Base-by-base conservation (phyloP, 176 grass and related monocot genomes). In the Musa schizocarpa region DNA sequence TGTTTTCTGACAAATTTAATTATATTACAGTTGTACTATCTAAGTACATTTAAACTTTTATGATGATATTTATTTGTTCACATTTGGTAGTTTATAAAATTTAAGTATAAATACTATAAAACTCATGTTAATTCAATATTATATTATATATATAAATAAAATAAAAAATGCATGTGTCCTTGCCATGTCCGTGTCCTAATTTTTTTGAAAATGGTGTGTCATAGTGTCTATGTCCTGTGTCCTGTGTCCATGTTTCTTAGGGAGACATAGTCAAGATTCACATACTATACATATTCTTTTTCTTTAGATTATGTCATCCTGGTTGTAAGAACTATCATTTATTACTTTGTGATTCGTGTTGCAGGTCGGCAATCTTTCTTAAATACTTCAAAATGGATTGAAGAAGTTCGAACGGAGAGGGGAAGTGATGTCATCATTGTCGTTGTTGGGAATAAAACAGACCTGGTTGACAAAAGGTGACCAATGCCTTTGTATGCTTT, bases 351-450 rank as follows among this genome's bases (percentile, higher is more conserved):
- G 52, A 25, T 84, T 49, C 22, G 56, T 78, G 49, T 52, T 86
- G 50, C 52, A 82, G 84, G 79, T 68, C 78, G 83, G 68, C 83
- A 76, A 62, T 76, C 83, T 62, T 85, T 85, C 68, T 74, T 71
- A 56, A 85, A 85, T 48, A 85, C 83, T 8, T 58, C 75, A 56
- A 78, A 78, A 63, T 78, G 79, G 74, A 86, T 86, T 56, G 79
- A 86, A 72, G 74, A 86, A 53, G 79, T 86, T 14, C 56, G 84
- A 16, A 86, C 79, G 4, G 79, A 86, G 74, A 78, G 79, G 25
- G 79, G 84, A 16, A 81, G 79, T n/a, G 84, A 86, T 71, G 79
- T 86, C 52, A 86, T 86, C 69, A 86, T 86, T 63, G 84, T 86
- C 59, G 62, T 86, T 50, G 84, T 86, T 62, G 84, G 79, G 19